Percentiles rank a stretch among this genome's conserved stretches.
Evolutionary conservation across 1,284 basidiomycete species (phyloP).

Genomic region (Sanghuangporus weigelae): DNA sequence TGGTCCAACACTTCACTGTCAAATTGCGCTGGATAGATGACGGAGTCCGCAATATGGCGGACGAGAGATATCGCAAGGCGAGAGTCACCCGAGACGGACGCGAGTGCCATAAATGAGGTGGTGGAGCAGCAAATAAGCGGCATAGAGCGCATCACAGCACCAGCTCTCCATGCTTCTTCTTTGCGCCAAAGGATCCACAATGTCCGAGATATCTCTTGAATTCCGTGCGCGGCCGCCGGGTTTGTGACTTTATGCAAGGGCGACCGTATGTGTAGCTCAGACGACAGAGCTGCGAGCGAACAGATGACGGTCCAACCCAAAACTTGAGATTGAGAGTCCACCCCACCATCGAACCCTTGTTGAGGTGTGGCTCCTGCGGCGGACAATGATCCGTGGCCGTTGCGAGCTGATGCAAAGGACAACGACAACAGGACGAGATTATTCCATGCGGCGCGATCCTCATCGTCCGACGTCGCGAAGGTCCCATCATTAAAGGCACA

Average conservation of each 20-base stretch:
- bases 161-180: constrained; percentile 13
- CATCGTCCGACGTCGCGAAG: constrained; percentile 4
- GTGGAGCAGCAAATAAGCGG: constrained; percentile 33
- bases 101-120: constrained; percentile 43
- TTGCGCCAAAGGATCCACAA: constrained; percentile 18
- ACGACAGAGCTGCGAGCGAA: constrained; percentile 23
- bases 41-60: constrained; percentile 8
- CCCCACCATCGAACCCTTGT: constrained; percentile 24
- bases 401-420: constrained; percentile 5
- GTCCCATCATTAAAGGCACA: constrained; percentile 13
- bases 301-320: constrained; percentile 27
- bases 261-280: constrained; percentile 7
- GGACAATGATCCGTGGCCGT: background rate
- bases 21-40: constrained; percentile 7
- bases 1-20: constrained; percentile 2
- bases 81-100: constrained; percentile 23
- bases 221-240: background rate
- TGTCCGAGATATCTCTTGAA: constrained; percentile 9
- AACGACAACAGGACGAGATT: constrained; percentile 14
- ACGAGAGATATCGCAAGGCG: constrained; percentile 11
- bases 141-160: constrained; percentile 19
- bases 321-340: constrained; percentile 14
- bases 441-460: constrained; percentile 13
- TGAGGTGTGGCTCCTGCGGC: constrained; percentile 21
- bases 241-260: background rate